Evolutionary conservation across 2,329 filamentous ascomycete genomes (phyloP).

Genomic region (Sordariomycetes sp.): DNA sequence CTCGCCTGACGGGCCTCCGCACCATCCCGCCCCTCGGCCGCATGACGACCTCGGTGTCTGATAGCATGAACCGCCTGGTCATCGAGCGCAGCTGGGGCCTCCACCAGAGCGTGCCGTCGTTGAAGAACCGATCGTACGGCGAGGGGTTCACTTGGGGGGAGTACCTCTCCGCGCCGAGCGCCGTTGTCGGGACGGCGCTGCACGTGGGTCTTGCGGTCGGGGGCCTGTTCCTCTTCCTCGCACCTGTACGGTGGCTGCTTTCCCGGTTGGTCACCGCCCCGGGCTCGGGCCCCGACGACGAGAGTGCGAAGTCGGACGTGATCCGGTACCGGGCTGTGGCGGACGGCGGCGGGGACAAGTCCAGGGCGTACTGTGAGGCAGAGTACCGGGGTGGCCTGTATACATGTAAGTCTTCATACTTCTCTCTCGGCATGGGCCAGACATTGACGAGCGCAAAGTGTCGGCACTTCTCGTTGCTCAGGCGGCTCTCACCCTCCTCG

Average conservation of each 20-base stretch:
- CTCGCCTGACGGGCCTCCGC: conserved; percentile 37
- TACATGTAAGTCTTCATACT: conserved; percentile 33
- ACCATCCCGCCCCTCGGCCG: conserved; percentile 41
- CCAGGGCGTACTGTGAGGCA: conserved; percentile 40
- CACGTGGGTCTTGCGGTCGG: conserved; percentile 37
- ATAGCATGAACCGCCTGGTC: conserved; percentile 37
- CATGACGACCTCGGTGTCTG: conserved; percentile 41
- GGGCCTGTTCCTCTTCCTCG: conserved; percentile 28
- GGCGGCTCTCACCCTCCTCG: conserved; percentile 53
- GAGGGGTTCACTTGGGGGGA: conserved; percentile 50
- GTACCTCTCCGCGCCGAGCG: conserved; percentile 38
- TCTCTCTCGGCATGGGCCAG: neutral
- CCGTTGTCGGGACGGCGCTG: conserved; percentile 34
- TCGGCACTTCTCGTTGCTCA: conserved; percentile 55
- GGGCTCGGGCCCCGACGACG: conserved; percentile 40
- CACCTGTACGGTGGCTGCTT: conserved; percentile 33
- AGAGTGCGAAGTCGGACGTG: conserved; percentile 45
- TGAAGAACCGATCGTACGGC: conserved; percentile 38
- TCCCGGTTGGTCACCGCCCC: conserved; percentile 36
- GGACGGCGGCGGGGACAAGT: conserved; percentile 26
- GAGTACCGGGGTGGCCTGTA: conserved; percentile 48
- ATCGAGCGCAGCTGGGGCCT: conserved; percentile 56
- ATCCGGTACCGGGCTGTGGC: conserved; percentile 56
- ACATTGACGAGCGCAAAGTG: conserved; percentile 27
- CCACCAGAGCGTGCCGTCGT: conserved; percentile 30